A percentile compares a stretch with the other conserved stretches of the same genome.
Conservation (phyloP, 129 eudicot genomes). For the Kitagawia praeruptora region DNA sequence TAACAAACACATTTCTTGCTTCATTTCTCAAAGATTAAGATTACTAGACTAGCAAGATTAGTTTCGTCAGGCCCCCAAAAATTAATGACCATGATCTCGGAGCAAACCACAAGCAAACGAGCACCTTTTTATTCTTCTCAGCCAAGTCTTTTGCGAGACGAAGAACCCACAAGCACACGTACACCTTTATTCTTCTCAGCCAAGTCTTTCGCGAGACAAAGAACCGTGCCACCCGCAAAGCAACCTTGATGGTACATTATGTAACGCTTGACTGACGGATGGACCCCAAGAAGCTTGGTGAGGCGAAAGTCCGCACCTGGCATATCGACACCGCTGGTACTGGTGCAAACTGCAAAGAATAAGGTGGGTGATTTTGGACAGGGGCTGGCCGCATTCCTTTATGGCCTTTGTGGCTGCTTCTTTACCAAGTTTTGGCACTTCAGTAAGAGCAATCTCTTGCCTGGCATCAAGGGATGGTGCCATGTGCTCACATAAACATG, state of each 20-base stretch:
- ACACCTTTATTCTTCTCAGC: slow-evolving; percentile 55
- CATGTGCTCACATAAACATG: slow-evolving; percentile 26
- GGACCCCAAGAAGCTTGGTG: slow-evolving; percentile 42
- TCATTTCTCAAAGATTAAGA: too few species aligned
- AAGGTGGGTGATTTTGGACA: slow-evolving; percentile 29
- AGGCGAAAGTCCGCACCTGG: slow-evolving; percentile 53
- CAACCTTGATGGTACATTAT: slow-evolving; percentile 62
- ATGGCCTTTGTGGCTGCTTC: slow-evolving; percentile 43
- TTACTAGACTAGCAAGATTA: slow-evolving; percentile 53
- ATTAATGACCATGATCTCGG: slow-evolving; percentile 39
- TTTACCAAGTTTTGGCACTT: slow-evolving; percentile 54
- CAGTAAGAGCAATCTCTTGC: slow-evolving; percentile 55
- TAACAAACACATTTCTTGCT: too few species aligned
- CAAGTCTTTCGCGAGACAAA: slow-evolving; percentile 46
- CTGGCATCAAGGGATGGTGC: slow-evolving; percentile 46
- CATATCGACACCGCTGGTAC: slow-evolving; percentile 37
- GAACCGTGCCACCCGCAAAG: slow-evolving; percentile 48
- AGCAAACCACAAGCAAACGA: slow-evolving; percentile 42
- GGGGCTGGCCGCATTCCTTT: slow-evolving; percentile 37
- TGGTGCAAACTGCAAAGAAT: slow-evolving; percentile 35
- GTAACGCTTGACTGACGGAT: slow-evolving; percentile 43
- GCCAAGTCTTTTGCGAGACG: slow-evolving; percentile 53
- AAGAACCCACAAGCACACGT: slow-evolving; percentile 38
- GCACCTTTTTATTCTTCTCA: slow-evolving; percentile 45
- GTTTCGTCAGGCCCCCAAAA: slow-evolving; percentile 49